Base-by-base conservation (phyloP, 352 stramenopile species). In the Phytophthora kernoviae region DNA sequence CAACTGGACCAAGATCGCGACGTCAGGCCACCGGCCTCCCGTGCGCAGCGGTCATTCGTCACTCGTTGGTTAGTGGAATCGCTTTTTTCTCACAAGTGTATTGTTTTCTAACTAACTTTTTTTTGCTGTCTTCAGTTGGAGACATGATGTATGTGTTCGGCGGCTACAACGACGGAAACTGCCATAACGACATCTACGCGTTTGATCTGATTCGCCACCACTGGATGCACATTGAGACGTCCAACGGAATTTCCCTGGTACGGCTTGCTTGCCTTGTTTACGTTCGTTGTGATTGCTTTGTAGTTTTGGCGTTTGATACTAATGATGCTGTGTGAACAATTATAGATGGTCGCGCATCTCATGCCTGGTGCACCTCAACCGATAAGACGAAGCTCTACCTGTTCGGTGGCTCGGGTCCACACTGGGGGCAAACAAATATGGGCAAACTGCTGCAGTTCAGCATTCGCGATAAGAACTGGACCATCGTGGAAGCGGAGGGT, bases 391-490 rank as follows among this genome's bases (percentile, higher is more conserved):
- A 91, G 45, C 63, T 94, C 17, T 94, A 91, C 51, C 55, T 92
- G 2, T 94, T 91, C 37, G 84, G 84, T 37, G 84, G 84, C 26
- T 91, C 82, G 2, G 82, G 84, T 0, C 84, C 84, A 24, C 84
- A 92, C 59, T 94, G 84, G 84, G 84, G 84, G 9, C 84, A 94
- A 55, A 94, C 82, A 7, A 94, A 94, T 66, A 94, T 94, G 84
- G 82, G 84, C 48, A 94, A 94, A 57, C 59, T 94, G 50, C 71
- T 92, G 24, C 79, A 92, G 49, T 94, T 90, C 62, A 81, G 68
- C 44, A 88, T 94, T 60, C 70, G 63, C 17, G 75, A 88, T 26
- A 89, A 90, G 67, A 90, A 85, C 48, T 94, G 84, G 84, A 90
- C 77, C 10, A 88, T 94, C 10, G 81, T 94, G 14, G 77, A 91